Conservation (phyloP, 345 rosid species). For the Eucalyptus polyanthemos region DNA sequence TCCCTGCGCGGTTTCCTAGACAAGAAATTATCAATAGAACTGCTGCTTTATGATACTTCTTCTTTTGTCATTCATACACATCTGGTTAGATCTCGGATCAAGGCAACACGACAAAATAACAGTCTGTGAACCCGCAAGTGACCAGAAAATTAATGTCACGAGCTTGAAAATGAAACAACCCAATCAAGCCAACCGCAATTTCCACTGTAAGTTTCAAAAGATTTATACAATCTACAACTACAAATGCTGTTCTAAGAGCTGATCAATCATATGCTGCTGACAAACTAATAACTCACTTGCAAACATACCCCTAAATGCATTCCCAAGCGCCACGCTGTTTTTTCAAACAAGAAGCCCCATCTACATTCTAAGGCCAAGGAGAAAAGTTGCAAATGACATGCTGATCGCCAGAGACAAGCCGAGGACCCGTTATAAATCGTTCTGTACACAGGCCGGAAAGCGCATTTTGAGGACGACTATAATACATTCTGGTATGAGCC, state of each 20-base stretch:
- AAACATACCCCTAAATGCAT: neutral
- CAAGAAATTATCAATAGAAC: neutral
- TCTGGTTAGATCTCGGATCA: neutral
- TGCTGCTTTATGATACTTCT: neutral
- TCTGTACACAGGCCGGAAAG: neutral
- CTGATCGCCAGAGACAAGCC: neutral
- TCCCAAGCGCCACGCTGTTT: neutral
- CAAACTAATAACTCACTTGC: neutral
- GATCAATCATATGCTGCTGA: neutral
- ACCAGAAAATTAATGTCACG: neutral
- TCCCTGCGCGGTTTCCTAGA: neutral
- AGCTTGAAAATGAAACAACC: neutral
- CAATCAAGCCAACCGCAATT: neutral
- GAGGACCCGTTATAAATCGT: neutral
- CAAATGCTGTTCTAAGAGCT: neutral
- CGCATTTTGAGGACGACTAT: neutral
- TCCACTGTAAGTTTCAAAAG: neutral
- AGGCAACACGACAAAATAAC: neutral
- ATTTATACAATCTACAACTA: neutral
- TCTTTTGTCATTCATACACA: neutral
- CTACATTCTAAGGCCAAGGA: neutral
- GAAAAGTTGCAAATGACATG: neutral
- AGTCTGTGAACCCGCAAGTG: neutral
- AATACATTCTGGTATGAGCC: neutral
- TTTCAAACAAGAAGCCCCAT: neutral